Conservation (phyloP, 2,329 filamentous ascomycete species). For the Thermoascus crustaceus region DNA sequence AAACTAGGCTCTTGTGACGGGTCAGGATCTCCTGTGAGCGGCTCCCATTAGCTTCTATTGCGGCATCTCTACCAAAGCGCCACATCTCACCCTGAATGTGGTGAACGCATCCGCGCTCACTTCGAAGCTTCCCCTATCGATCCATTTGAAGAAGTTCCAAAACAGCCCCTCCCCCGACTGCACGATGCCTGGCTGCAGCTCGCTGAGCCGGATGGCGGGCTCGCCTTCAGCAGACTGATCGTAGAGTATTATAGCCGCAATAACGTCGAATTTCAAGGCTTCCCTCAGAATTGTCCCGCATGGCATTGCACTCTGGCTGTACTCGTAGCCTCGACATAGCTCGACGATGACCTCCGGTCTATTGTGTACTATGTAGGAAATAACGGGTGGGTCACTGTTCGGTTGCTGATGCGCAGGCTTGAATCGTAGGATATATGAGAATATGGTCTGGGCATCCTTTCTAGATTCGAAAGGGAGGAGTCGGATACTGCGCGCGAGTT, state of each 20-base stretch:
- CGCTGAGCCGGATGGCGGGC: slow-evolving; percentile 64
- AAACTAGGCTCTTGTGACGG: slow-evolving; percentile 84
- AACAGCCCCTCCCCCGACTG: slow-evolving; percentile 80
- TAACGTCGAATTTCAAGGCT: slow-evolving; percentile 81
- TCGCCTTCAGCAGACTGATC: slow-evolving; percentile 73
- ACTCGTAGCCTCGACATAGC: slow-evolving; percentile 80
- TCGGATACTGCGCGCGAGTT: slow-evolving; percentile 74
- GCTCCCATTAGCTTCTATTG: slow-evolving; percentile 6
- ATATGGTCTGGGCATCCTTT: slow-evolving; percentile 92
- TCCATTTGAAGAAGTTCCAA: slow-evolving; percentile 96
- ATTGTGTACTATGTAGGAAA: slow-evolving; percentile 81
- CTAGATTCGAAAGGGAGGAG: slow-evolving; percentile 89
- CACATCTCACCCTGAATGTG: slow-evolving; percentile 74
- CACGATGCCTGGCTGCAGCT: slow-evolving; percentile 65
- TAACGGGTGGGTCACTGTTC: slow-evolving; percentile 69
- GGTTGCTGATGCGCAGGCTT: slow-evolving; percentile 59
- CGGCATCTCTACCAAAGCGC: background rate
- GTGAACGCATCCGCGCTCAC: slow-evolving; percentile 96
- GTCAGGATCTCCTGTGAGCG: slow-evolving; percentile 74
- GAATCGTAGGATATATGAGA: slow-evolving; percentile 90
- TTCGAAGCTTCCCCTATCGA: slow-evolving; percentile 93
- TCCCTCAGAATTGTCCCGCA: slow-evolving; percentile 86
- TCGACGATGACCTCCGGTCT: slow-evolving; percentile 81
- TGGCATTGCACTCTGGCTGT: slow-evolving; percentile 82
- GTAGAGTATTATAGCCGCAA: slow-evolving; percentile 84